Base-by-base conservation (phyloP, 1,139 yeast species). In the Debaryomyces fabryi region DNA sequence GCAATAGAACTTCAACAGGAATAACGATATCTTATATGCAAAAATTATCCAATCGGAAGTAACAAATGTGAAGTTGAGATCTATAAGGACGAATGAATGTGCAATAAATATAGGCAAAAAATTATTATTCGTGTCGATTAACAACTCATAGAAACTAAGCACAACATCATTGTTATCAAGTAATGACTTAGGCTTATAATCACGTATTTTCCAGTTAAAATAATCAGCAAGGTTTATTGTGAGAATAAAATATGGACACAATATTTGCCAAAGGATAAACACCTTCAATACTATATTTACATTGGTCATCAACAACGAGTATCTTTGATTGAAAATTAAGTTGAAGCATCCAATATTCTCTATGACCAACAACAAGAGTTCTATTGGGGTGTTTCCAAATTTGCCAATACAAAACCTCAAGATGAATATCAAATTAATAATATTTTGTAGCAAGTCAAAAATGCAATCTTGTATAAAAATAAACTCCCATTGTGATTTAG, bases 41-140 rank as follows among this genome's bases (percentile, higher is more conserved):
- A 35, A 45, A 8, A 50, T 34, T 7, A 53, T n/a, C 42, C 39
- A 33, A 4, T 35, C 21, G 16, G 33, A 39, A 24, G 33, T 20
- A 38, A 48, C 44, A 39, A 55, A 52, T 7, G 61, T 64, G 51
- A 58, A 58, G 40, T 53, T 53, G 48, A 53, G 49, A 44, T 57
- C 59, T 15, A 63, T 50, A 24, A 51, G 53, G 9, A 63, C 50
- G 49, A 62, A 65, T 21, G 68, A 63, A 47, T 65, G 67, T 42
- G 66, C 60, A 39, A 66, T 59, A 52, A 64, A 59, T 23, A 64
- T 56, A 12, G 69, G 67, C 44, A 66, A 51, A 44, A 55, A 60
- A 50, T 62, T 62, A 50, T 64, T 63, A 52, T 65, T 65, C 20
- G 58, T 53, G 32, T 62, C 64, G 33, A 50, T 49, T 32, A 63